Base-by-base conservation (phyloP, 257 asterid genomes). In the Solanum dulcamara region DNA sequence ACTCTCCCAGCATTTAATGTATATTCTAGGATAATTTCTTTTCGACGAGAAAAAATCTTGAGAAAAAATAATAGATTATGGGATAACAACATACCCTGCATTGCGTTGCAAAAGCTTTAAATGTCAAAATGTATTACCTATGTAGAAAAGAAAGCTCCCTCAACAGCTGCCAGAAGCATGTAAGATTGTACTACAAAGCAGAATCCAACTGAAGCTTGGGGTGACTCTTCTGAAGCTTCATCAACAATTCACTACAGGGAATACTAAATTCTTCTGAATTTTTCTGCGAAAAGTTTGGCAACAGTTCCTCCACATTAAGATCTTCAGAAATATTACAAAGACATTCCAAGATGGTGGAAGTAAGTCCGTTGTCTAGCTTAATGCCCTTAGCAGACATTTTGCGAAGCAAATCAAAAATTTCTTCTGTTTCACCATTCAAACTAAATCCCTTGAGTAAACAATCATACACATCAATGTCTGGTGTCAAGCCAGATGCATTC, bases 381-480 rank as follows among this genome's bases (percentile, higher is more conserved):
- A 93, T 91, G 7, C 92, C 92, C 57, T 86, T 83, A 2, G 64
- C 90, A 1, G 90, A 95, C 96, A 94, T 94, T 88, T 87, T 70
- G 28, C 83, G 92, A 84, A 94, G 92, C 90, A 94, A 88, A 30
- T 42, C 28, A 83, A 93, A 77, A 60, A 93, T 85, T 68, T 93
- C 93, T 28, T 89, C 89, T 10, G 89, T 85, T 84, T 83, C 87
- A n/a, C 95, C 94, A 84, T 72, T 88, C 17, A 89, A 89, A 84
- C 85, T 84, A 74, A 90, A 92, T 26, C 94, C 96, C 83, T 91
- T 91, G 17, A 94, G 92, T 81, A 94, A 89, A 85, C 94, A 88
- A 91, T 94, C 97, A 86, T 90, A 93, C 71, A 90, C 93, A 83
- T 26, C 22, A n/a, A 79, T 53, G 84, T 83, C 82, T 4, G 93